Percentiles rank a stretch among this genome's conserved stretches.
These are phyloP conservation scores for Podaxis mareebaensis DNA, from an alignment of 768 basidiomycete genomes.

Conservation along the genomic window DNA sequence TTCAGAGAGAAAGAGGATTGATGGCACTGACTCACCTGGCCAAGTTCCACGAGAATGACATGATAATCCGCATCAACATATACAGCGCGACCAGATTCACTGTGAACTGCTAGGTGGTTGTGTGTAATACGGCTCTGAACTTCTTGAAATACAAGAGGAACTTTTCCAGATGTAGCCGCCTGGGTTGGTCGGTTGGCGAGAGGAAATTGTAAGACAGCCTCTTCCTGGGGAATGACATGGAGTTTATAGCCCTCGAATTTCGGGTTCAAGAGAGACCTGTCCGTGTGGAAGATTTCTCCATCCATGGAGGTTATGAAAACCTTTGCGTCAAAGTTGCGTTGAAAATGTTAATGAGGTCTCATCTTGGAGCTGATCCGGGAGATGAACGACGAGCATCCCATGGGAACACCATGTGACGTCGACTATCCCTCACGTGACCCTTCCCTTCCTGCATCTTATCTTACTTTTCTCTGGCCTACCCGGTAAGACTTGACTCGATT, in stretches of 20 bases:
- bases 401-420: not conserved
- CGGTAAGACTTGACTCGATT: too few species aligned
- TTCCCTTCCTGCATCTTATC: not conserved
- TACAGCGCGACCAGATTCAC: conserved; percentile 45
- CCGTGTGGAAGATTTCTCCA: conserved; percentile 36
- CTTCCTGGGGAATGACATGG: conserved; percentile 58
- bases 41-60: conserved; percentile 59
- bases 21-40: conserved; percentile 47
- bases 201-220: conserved; percentile 48
- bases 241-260: conserved; percentile 88
- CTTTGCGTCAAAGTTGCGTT: not conserved
- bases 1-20: conserved; percentile 13
- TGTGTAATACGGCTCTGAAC: conserved; percentile 83
- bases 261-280: conserved; percentile 66
- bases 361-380: not conserved
- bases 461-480: too few species aligned
- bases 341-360: not conserved
- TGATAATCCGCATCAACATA: conserved; percentile 69
- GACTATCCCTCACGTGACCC: not conserved
- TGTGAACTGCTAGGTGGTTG: conserved; percentile 68
- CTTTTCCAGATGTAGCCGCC: conserved; percentile 58
- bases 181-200: conserved; percentile 61
- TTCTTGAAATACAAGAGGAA: conserved; percentile 74
- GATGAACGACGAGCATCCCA: not conserved
- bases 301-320: not conserved